Percentiles rank a stretch among this genome's conserved stretches.
Conservation (phyloP, 345 rosid genomes). For the Lenwebbia sp. region DNA sequence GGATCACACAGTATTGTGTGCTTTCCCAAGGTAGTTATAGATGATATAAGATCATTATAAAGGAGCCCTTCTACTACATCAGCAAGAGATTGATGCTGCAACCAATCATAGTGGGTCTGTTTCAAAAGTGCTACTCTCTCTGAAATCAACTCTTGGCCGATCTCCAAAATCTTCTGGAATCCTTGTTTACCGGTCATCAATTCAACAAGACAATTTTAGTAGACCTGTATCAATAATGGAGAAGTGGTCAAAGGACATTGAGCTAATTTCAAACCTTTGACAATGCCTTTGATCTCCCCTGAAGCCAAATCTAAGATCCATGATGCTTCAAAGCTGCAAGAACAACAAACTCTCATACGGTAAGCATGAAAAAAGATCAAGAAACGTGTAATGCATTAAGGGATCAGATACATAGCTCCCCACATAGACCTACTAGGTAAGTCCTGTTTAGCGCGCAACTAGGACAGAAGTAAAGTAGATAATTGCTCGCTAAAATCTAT, state of each 20-base stretch:
- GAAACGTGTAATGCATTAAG: not conserved
- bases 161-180: slow-evolving; percentile 36
- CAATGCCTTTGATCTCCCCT: slow-evolving; percentile 54
- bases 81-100: slow-evolving; percentile 35
- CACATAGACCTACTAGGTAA: not conserved
- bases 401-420: not conserved
- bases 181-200: slow-evolving; percentile 19
- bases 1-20: slow-evolving; percentile 46
- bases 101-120: slow-evolving; percentile 40
- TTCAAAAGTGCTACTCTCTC: slow-evolving; percentile 58
- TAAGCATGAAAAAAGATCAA: not conserved
- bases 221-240: not conserved
- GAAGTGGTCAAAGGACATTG: not conserved
- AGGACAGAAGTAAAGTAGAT: not conserved
- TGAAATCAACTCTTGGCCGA: slow-evolving; percentile 32
- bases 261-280: slow-evolving; percentile 42
- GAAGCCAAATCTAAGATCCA: slow-evolving; percentile 68
- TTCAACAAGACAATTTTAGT: not conserved
- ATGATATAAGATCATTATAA: slow-evolving; percentile 43
- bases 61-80: slow-evolving; percentile 21
- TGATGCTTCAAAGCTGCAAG: slow-evolving; percentile 61
- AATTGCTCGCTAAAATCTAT: not conserved
- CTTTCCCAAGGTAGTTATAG: slow-evolving; percentile 40
- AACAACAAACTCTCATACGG: not conserved
- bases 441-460: not conserved